Percentiles rank a stretch among this genome's conserved stretches.
These are phyloP conservation scores for Capronia coronata DNA, from an alignment of 2,329 filamentous ascomycete species.

Conservation along the genomic window DNA sequence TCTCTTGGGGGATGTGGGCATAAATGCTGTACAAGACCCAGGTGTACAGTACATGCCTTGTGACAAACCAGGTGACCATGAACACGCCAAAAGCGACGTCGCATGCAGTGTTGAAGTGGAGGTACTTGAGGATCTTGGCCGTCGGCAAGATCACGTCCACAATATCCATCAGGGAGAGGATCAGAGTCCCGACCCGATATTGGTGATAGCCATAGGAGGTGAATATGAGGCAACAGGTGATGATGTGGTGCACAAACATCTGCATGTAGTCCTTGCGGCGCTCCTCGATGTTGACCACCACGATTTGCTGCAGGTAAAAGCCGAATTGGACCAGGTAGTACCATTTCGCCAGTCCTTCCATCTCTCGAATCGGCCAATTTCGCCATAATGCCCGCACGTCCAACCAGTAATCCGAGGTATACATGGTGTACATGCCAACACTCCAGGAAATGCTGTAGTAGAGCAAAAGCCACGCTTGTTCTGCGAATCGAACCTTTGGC, in stretches of 20 bases:
- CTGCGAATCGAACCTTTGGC: constrained; percentile 73
- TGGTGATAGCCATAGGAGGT: constrained; percentile 81
- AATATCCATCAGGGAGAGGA: constrained; percentile 87
- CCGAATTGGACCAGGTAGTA: constrained; percentile 87
- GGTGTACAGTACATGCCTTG: constrained; percentile 74
- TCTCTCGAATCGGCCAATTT: constrained; percentile 72
- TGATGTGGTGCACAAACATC: constrained; percentile 91
- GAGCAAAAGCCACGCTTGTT: constrained; percentile 85
- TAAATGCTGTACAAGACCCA: constrained; percentile 78
- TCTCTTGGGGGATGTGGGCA: constrained; percentile 55
- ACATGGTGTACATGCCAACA: constrained; percentile 77
- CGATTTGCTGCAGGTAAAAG: constrained; percentile 90
- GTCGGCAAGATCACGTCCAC: constrained; percentile 85
- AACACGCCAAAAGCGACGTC: constrained; percentile 81
- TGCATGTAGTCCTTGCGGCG: constrained; percentile 90
- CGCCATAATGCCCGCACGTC: constrained; percentile 75
- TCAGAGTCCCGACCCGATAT: constrained; percentile 79
- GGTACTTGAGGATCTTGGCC: constrained; percentile 91
- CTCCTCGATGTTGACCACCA: constrained; percentile 92
- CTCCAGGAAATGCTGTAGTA: constrained; percentile 80
- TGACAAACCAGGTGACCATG: constrained; percentile 74
- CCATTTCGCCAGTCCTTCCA: constrained; percentile 68
- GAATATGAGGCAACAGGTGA: constrained; percentile 75
- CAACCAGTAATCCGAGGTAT: constrained; percentile 68
- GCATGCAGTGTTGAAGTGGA: constrained; percentile 67